Conservation (phyloP, 768 basidiomycete species). For the Tylopilus vinaceipallidus region DNA sequence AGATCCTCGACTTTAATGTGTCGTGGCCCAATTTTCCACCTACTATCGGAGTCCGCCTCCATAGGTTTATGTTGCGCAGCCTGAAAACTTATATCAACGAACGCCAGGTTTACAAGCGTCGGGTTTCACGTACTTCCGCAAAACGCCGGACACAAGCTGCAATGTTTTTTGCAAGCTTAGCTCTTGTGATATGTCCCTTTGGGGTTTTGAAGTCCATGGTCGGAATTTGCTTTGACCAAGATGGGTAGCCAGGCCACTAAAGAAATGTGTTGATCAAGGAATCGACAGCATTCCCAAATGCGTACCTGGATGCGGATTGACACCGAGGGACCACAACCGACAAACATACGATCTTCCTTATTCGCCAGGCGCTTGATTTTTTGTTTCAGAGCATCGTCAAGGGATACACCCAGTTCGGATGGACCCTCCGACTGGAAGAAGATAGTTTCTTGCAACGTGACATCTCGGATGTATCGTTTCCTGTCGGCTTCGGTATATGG, state of each 20-base stretch:
- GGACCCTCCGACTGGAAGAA: constrained; percentile 57
- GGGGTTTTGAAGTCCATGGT: constrained; percentile 79
- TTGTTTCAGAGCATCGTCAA: constrained; percentile 63
- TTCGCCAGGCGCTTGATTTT: constrained; percentile 52
- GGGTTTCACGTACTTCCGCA: constrained; percentile 44
- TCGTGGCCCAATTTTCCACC: constrained; percentile 60
- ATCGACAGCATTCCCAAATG: background rate
- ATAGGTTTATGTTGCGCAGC: constrained; percentile 47
- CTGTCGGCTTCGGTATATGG: constrained; percentile 77
- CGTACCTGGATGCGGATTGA: constrained; percentile 75
- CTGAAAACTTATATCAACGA: constrained; percentile 33
- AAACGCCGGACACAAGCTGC: constrained; percentile 75
- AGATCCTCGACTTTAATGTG: constrained; percentile 65
- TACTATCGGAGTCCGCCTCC: constrained; percentile 61
- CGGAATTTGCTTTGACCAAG: constrained; percentile 80
- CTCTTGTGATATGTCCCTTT: constrained; percentile 71
- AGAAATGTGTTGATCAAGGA: constrained; percentile 1
- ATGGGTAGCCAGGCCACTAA: constrained; percentile 78
- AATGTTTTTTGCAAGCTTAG: constrained; percentile 77
- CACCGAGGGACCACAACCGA: constrained; percentile 73
- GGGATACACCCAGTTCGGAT: constrained; percentile 56
- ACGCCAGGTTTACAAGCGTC: background rate
- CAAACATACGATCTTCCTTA: constrained; percentile 67
- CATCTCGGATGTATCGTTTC: constrained; percentile 73
- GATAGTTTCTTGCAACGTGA: constrained; percentile 60